Conservation (phyloP, 306 rosid species). For the Begonia fuchsioides region DNA sequence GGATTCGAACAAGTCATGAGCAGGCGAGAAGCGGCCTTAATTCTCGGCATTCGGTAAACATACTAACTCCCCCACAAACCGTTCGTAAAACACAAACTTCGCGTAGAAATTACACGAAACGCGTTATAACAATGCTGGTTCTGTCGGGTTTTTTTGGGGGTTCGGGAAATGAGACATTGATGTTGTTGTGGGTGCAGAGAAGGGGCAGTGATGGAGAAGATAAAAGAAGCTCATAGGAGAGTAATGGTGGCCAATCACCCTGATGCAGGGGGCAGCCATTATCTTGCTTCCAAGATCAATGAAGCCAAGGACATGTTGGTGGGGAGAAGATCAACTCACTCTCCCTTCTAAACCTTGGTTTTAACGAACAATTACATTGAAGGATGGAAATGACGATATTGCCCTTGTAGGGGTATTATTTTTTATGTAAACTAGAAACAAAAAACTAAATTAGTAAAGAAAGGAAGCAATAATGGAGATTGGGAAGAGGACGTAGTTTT, state of each 20-base stretch:
- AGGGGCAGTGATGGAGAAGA: constrained; percentile 10
- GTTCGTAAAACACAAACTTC: too few relatives aligned
- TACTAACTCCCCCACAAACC: too few relatives aligned
- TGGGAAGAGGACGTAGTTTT: too few relatives aligned
- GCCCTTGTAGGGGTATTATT: too few relatives aligned
- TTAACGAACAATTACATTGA: too few relatives aligned
- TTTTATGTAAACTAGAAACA: too few relatives aligned
- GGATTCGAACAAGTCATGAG: constrained; percentile 22
- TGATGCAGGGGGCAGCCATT: constrained; percentile 26
- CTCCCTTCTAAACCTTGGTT: too few relatives aligned
- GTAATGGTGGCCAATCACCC: constrained; percentile 29
- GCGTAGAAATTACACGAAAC: too few relatives aligned
- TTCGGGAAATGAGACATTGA: too few relatives aligned
- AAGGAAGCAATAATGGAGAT: not conserved
- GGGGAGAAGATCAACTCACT: not conserved
- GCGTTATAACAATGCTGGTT: too few relatives aligned
- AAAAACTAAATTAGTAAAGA: not conserved
- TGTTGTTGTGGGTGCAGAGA: constrained; percentile 7
- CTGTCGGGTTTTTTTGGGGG: too few relatives aligned
- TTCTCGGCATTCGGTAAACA: constrained; percentile 19
- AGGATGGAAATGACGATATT: too few relatives aligned
- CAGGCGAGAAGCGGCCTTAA: constrained; percentile 18
- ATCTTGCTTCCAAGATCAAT: constrained; percentile 23
- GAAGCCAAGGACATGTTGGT: constrained; percentile 21
- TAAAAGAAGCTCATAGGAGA: constrained; percentile 21